Percentiles rank a stretch among this genome's conserved stretches.
phyloP scores from a whole-genome alignment of 371 early-diverging fungal species.

The Apophysomyces trapeziformis region DNA sequence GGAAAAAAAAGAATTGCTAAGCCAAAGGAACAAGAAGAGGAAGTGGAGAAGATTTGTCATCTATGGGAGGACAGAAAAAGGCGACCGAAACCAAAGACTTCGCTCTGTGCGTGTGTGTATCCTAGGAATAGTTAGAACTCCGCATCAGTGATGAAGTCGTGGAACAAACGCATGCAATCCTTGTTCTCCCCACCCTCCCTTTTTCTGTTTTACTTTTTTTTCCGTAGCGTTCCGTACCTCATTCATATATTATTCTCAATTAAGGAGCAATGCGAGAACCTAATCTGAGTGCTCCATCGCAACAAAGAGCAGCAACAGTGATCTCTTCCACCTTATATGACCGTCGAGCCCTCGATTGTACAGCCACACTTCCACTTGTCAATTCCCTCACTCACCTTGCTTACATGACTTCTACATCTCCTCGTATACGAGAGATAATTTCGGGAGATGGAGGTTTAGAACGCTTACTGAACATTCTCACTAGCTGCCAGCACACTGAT shows the following conservation, averaged over 20 bases:
- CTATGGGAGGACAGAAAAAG: no score
- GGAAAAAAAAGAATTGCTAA: background rate
- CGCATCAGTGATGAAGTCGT: background rate
- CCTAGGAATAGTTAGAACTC: background rate
- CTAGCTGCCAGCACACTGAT: conserved; percentile 70
- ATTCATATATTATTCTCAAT: conserved; percentile 5
- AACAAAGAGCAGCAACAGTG: conserved; percentile 76
- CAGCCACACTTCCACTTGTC: conserved; percentile 81
- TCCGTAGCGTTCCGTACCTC: conserved; percentile 5
- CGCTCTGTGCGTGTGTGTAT: background rate
- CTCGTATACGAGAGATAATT: conserved; percentile 77
- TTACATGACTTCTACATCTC: conserved; percentile 80
- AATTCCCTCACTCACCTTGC: conserved; percentile 86
- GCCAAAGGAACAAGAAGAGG: background rate
- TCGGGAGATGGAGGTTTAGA: conserved; percentile 89
- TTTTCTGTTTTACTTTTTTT: conserved; percentile 13
- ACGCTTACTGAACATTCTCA: conserved; percentile 78
- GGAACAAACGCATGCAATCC: conserved; percentile 7
- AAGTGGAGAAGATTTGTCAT: no score
- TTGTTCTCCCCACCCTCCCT: conserved; percentile 10
- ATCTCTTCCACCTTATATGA: conserved; percentile 85
- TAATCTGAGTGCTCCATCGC: conserved; percentile 74
- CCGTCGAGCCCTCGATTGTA: conserved; percentile 86
- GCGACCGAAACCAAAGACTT: no score
- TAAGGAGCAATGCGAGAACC: conserved; percentile 72